A percentile compares a stretch with the other conserved stretches of the same genome.
Evolutionary conservation across 345 rosid species (phyloP).

Genomic region (Combretum micranthum): DNA sequence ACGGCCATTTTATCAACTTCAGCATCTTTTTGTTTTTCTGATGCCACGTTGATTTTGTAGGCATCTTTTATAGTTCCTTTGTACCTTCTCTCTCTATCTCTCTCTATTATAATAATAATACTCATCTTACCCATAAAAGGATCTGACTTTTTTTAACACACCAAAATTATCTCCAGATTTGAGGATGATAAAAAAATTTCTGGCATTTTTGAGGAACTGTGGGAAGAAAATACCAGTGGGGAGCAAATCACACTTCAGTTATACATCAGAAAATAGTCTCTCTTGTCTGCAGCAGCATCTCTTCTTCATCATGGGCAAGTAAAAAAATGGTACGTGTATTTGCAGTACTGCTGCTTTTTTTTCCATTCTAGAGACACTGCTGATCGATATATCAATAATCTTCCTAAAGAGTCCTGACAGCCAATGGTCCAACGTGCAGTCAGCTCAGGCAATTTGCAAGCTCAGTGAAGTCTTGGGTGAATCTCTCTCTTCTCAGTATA

Average conservation of each 20-base stretch:
- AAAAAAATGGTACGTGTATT: slow-evolving; percentile 51
- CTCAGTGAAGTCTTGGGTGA: slow-evolving; percentile 81
- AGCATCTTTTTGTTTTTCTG: background rate
- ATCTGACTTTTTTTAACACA: background rate
- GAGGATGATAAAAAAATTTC: slow-evolving; percentile 87
- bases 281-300: slow-evolving; percentile 63
- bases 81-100: background rate
- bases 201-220: slow-evolving; percentile 82
- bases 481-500: slow-evolving; percentile 58
- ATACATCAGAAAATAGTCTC: slow-evolving; percentile 66
- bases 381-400: too few species aligned
- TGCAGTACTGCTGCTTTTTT: slow-evolving; percentile 3
- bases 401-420: too few species aligned
- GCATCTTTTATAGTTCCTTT: background rate
- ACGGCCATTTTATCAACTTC: background rate
- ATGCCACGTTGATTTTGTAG: background rate
- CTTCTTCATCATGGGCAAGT: slow-evolving; percentile 87
- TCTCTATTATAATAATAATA: too few species aligned
- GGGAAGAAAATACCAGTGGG: slow-evolving; percentile 92
- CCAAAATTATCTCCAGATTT: slow-evolving; percentile 48
- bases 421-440: slow-evolving; percentile 31
- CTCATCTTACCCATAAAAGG: too few species aligned
- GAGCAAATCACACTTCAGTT: slow-evolving; percentile 77
- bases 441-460: slow-evolving; percentile 79
- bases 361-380: too few species aligned